Evolutionary conservation across 1,139 yeast species (phyloP).

Genomic region (Scheffersomyces titani): DNA sequence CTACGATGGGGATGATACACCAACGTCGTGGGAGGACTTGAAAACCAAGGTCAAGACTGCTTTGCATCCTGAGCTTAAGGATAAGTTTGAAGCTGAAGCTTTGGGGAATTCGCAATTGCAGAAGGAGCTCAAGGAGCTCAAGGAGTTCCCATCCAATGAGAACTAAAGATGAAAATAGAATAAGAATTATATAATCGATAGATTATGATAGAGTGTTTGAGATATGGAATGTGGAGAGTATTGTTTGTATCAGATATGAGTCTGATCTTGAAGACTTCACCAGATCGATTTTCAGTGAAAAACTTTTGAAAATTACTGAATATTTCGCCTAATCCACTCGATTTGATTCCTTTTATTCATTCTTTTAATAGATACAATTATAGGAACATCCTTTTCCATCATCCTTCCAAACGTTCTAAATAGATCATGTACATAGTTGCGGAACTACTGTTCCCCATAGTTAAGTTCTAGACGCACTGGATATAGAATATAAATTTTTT

Average conservation of each 20-base stretch:
- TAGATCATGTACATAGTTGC: background rate
- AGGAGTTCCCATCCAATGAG: conserved; percentile 1
- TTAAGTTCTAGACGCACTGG: background rate
- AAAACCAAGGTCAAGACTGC: conserved; percentile 23
- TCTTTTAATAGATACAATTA: background rate
- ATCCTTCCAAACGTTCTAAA: background rate
- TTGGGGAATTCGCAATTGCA: conserved; percentile 7
- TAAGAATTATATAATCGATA: background rate
- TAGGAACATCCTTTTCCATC: background rate
- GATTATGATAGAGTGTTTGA: background rate
- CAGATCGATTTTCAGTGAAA: background rate
- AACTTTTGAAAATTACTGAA: background rate
- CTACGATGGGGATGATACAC: conserved; percentile 37
- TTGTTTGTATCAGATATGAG: background rate
- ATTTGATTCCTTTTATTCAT: background rate
- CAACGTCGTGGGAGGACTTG: conserved; percentile 42
- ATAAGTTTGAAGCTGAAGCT: conserved; percentile 7
- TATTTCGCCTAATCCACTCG: no score
- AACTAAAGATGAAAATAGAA: background rate
- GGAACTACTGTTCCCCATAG: background rate
- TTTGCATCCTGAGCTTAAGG: conserved; percentile 9
- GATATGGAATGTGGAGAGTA: background rate
- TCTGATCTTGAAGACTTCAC: background rate
- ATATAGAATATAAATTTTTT: background rate
- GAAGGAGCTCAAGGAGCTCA: conserved; percentile 6